Conservation (phyloP, 306 rosid genomes). For the Vigna reflexopilosa region DNA sequence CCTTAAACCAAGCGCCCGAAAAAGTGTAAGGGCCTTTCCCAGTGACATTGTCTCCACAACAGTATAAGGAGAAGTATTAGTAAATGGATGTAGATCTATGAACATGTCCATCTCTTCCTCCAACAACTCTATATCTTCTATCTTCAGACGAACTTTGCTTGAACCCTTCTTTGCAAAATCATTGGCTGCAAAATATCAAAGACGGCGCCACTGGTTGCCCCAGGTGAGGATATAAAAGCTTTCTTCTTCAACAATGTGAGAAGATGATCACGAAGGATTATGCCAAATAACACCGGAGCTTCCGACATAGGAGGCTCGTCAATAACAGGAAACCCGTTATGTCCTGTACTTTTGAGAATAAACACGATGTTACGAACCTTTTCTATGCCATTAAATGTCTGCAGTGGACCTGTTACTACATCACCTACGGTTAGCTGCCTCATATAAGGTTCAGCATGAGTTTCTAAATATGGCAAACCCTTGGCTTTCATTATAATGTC, state of each 20-base stretch:
- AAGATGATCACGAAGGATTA: slow-evolving; percentile 85
- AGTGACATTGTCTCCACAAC: slow-evolving; percentile 93
- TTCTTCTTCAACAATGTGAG: slow-evolving; percentile 78
- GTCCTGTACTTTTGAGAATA: slow-evolving; percentile 67
- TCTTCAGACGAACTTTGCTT: slow-evolving; percentile 51
- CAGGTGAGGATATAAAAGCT: slow-evolving; percentile 60
- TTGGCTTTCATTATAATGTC: slow-evolving; percentile 93
- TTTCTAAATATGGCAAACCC: slow-evolving; percentile 89
- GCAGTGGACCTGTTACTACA: slow-evolving; percentile 89
- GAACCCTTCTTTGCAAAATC: slow-evolving; percentile 85
- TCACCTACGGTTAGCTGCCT: slow-evolving; percentile 83
- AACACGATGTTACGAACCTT: slow-evolving; percentile 78
- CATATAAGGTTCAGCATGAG: slow-evolving; percentile 90
- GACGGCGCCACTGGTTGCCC: slow-evolving; percentile 39
- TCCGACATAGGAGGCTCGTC: slow-evolving; percentile 78
- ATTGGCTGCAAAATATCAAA: slow-evolving; percentile 57
- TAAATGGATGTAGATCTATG: slow-evolving; percentile 87
- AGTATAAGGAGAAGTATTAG: slow-evolving; percentile 89
- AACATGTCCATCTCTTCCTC: slow-evolving; percentile 89
- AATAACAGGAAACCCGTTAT: slow-evolving; percentile 90
- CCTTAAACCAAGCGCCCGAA: slow-evolving; percentile 86
- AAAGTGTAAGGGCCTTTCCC: slow-evolving; percentile 82
- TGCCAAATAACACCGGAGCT: slow-evolving; percentile 70
- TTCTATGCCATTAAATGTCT: slow-evolving; percentile 80
- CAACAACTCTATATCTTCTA: slow-evolving; percentile 68